Evolutionary conservation across 2,329 filamentous ascomycete species (phyloP).

Genomic region (Epichloe bromicola): DNA sequence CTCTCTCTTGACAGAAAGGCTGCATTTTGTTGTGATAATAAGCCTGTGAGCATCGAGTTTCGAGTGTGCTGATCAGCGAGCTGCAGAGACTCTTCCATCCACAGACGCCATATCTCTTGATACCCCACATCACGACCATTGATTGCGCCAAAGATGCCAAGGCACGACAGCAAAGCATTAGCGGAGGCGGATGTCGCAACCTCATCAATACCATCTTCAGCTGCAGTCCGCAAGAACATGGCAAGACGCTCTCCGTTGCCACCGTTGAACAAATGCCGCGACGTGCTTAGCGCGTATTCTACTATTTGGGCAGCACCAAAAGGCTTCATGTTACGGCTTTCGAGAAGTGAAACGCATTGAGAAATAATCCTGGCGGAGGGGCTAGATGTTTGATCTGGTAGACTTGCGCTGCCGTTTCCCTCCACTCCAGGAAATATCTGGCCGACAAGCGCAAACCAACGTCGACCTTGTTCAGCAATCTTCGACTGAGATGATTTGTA

Average conservation of each 20-base stretch:
- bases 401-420: constrained; percentile 4
- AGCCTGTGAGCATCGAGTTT: constrained; percentile 24
- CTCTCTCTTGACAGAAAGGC: constrained; percentile 25
- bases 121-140: constrained; percentile 25
- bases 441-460: constrained; percentile 51
- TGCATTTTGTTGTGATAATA: constrained; percentile 34
- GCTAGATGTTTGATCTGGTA: constrained; percentile 17
- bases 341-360: constrained; percentile 29
- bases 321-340: constrained; percentile 41
- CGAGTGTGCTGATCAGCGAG: constrained; percentile 12
- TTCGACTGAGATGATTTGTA: constrained; percentile 58
- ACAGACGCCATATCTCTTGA: constrained; percentile 29
- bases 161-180: constrained; percentile 48
- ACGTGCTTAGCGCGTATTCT: constrained; percentile 23
- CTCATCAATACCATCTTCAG: constrained; percentile 40
- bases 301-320: constrained; percentile 40
- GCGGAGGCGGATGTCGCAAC: constrained; percentile 59
- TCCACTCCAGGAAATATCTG: constrained; percentile 26
- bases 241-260: constrained; percentile 23
- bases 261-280: constrained; percentile 28
- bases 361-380: constrained; percentile 19
- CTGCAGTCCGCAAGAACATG: constrained; percentile 33
- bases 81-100: constrained; percentile 29
- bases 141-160: constrained; percentile 43
- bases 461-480: constrained; percentile 51